Evolutionary conservation across 495 filamentous ascomycete species (phyloP), one percentile per base, ranked within the genome.

Genomic region (Aspergillus funiculosus): DNA sequence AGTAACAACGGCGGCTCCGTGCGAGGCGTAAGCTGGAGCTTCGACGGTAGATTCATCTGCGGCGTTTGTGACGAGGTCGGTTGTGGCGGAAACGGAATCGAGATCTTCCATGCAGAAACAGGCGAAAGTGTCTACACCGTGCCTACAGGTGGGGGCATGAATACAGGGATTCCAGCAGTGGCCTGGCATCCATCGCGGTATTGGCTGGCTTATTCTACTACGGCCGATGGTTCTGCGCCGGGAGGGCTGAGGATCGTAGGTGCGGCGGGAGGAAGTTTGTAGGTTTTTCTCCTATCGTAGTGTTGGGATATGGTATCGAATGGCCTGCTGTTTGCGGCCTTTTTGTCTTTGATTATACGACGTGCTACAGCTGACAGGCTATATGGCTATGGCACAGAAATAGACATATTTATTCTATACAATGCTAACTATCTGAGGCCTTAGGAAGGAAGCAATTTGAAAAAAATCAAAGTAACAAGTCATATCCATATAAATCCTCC

Each of bases 141-240:
- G 41, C 85, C 87, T 43, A 86, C 85, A 1, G 69, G 68, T 4
- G 78, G 49, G 59, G 77, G 21, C 72, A 73, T 27, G 43, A 67
- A 54, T 63, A 63, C 52, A 17, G 63, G 64, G 13, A 62, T 72
- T 41, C 80, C 83, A 6, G 73, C 82, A 29, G 83, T 95, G 5
- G 83, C 83, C 5, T 98, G 91, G 91, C 89, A 95, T 61, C 92
- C 92, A 3, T 85, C 76, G 26, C 71, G 83, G 57, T 98, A 97
- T 57, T 87, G 81, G 72, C 60, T 98, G 39, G 92, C 91, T 9
- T 95, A 94, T 71, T 83, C 86, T n/a, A 81, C 78, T 17, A 92
- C 94, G 51, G 69, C 80, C 8, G 82, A 85, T 36, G 84, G 81
- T 17, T 69, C 91, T 30, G 85, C 82, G 58, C 85, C 80, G 3